A percentile compares a stretch with the other conserved stretches of the same genome.
Conservation (phyloP, 2,329 filamentous ascomycete species). For the Triangularia verruculosa region DNA sequence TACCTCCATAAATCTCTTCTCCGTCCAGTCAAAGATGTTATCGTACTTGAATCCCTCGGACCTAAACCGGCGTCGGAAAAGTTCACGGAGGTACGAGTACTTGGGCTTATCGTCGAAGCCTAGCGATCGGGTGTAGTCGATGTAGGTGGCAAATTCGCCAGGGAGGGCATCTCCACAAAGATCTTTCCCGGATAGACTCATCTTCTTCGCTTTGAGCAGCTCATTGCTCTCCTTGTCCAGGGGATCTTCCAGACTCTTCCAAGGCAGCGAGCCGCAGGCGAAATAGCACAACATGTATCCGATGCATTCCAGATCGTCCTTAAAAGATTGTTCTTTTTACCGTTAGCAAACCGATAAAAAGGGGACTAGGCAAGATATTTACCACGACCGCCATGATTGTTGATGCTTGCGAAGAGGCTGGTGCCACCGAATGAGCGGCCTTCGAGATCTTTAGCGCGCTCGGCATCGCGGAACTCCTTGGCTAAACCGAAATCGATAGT, state of each 20-base stretch:
- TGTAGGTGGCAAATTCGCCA: constrained; percentile 71
- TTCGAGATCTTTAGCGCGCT: constrained; percentile 63
- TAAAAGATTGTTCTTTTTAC: constrained; percentile 80
- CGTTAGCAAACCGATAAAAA: constrained; percentile 26
- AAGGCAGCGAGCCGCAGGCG: constrained; percentile 94
- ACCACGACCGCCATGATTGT: constrained; percentile 93
- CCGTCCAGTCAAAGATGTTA: constrained; percentile 75
- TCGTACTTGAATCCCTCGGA: constrained; percentile 73
- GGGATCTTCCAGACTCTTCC: constrained; percentile 95
- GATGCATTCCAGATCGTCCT: constrained; percentile 97
- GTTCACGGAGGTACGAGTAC: constrained; percentile 72
- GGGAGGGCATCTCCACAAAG: constrained; percentile 69
- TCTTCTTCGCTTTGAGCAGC: constrained; percentile 12
- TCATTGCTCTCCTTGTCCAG: constrained; percentile 77
- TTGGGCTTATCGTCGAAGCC: constrained; percentile 74
- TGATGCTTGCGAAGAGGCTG: constrained; percentile 95
- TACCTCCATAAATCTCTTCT: too few species aligned
- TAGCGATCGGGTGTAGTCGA: constrained; percentile 72
- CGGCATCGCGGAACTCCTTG: constrained; percentile 98
- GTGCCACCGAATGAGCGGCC: constrained; percentile 90
- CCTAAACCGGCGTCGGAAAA: constrained; percentile 70
- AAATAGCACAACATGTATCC: constrained; percentile 99
- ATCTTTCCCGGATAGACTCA: constrained; percentile 62
- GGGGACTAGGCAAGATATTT: constrained; percentile 41
- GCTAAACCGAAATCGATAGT: constrained; percentile 97